Evolutionary conservation across 208 protist genomes (phyloP).

Genomic region (Leptomonas pyrrhocoris): DNA sequence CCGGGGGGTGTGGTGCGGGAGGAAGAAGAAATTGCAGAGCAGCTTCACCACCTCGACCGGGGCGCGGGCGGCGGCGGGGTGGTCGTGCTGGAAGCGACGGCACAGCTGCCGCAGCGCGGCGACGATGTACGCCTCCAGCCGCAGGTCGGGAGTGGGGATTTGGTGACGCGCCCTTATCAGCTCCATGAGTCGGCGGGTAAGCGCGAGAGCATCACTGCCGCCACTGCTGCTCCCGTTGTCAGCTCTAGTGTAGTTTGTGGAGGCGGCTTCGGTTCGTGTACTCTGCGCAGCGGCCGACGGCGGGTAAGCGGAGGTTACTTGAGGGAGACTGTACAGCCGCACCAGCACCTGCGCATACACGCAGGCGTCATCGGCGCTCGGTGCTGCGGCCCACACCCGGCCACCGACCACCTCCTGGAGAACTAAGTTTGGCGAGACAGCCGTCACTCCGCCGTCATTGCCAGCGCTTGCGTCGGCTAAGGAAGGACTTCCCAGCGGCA

Average conservation of each 20-base stretch:
- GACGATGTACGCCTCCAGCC: conserved; percentile 60
- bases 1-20: conserved; percentile 41
- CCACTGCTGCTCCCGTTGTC: neutral
- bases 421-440: conserved; percentile 7
- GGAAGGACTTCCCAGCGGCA: neutral
- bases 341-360: conserved; percentile 27
- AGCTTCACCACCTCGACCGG: conserved; percentile 49
- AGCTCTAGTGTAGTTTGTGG: neutral
- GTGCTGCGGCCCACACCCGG: conserved; percentile 18
- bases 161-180: conserved; percentile 48
- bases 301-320: conserved; percentile 26
- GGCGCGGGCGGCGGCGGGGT: conserved; percentile 34
- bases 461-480: neutral
- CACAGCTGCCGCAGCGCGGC: conserved; percentile 49
- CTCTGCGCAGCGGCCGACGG: neutral
- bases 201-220: neutral
- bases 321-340: conserved; percentile 27
- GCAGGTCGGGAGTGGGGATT: conserved; percentile 44
- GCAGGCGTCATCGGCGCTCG: conserved; percentile 30
- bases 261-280: neutral
- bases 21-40: conserved; percentile 61
- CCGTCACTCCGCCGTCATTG: neutral
- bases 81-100: conserved; percentile 42
- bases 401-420: conserved; percentile 21
- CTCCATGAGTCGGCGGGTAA: conserved; percentile 27